Evolutionary conservation across 495 filamentous ascomycete species (phyloP), one percentile per base, ranked within the genome.

Genomic region (Penicillium bialowiezense): DNA sequence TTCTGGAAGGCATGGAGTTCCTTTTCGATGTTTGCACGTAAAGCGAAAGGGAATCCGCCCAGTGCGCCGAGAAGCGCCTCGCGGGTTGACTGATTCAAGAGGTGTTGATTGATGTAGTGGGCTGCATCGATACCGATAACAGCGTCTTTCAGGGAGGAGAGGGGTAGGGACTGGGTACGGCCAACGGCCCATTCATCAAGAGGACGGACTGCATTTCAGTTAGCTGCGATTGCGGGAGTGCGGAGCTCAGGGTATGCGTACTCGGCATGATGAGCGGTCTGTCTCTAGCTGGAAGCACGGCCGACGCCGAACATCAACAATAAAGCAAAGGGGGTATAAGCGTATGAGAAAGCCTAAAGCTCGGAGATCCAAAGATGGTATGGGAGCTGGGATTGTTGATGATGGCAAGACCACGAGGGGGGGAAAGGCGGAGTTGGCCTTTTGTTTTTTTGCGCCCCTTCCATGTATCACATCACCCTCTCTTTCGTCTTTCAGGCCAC

Each of bases 41-140:
- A 68, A 35, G 85, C 84, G 51, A 95, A 89, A 2, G 95, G 92
- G 48, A 89, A 79, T 37, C 95, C 95, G 20, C 92, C 95, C 13
- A 97, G 79, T 15, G 95, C 95, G 38, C 90, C 79, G 21, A 97
- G 78, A 15, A 99, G 81, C 18, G 91, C 89, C 59, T 99, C 95
- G 44, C 85, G 85, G 32, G 77, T 78, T 20, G 82, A 80, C 36
- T 76, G 68, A 42, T 81, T 77, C 62, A 81, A 77, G 59, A 92
- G 80, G 44, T 93, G 76, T 7, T 83, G 83, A 55, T 83, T 76
- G 44, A 97, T 80, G 70, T 92, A 99, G 69, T 93, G 83, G 21
- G 87, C 82, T 29, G 91, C 93, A 74, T 99, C 95, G 55, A 99
- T 85, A 54, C 85, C 90, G 54, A 96, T 76, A 19, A 83, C 76